phyloP scores from a whole-genome alignment of 2,329 filamentous ascomycete species.

The Aspergillus pseudotamarii region DNA sequence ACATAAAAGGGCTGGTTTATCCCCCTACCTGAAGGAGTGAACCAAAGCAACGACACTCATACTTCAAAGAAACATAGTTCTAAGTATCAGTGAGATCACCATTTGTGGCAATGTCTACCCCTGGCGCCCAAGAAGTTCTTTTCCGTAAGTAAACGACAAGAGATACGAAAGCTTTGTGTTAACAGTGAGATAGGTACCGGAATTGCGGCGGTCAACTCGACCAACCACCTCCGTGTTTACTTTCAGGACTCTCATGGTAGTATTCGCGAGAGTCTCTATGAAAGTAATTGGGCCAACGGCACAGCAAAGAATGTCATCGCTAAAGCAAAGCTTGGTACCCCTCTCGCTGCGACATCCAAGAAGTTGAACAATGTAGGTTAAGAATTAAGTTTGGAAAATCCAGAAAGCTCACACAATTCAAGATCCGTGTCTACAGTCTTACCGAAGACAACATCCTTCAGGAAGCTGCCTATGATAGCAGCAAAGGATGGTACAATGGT shows the following conservation, averaged over 20 bases:
- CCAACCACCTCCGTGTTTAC: slow-evolving; percentile 6
- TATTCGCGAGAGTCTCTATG: slow-evolving; percentile 5
- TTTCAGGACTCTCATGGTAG: slow-evolving; percentile 3
- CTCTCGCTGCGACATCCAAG: slow-evolving; percentile 4
- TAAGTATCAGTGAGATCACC: background rate
- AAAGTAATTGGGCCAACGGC: background rate
- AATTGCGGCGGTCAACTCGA: slow-evolving; percentile 7
- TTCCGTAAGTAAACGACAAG: background rate
- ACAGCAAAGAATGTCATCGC: slow-evolving; percentile 1
- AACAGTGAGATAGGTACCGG: background rate
- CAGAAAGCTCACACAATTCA: background rate
- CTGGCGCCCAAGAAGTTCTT: slow-evolving; percentile 2
- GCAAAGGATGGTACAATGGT: slow-evolving; percentile 4
- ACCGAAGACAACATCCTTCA: background rate
- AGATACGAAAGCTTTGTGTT: background rate
- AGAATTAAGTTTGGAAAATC: too few species aligned
- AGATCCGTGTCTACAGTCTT: slow-evolving; percentile 7
- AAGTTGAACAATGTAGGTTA: background rate
- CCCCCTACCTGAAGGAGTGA: background rate
- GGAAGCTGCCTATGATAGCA: slow-evolving; percentile 4
- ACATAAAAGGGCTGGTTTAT: background rate
- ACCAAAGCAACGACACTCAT: background rate
- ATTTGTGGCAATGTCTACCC: background rate
- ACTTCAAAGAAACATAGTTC: background rate
- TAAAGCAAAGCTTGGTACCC: slow-evolving; percentile 1